Percentiles rank a stretch among this genome's conserved stretches.
Conservation (phyloP, 768 basidiomycete species). For the Lactarius indigo region DNA sequence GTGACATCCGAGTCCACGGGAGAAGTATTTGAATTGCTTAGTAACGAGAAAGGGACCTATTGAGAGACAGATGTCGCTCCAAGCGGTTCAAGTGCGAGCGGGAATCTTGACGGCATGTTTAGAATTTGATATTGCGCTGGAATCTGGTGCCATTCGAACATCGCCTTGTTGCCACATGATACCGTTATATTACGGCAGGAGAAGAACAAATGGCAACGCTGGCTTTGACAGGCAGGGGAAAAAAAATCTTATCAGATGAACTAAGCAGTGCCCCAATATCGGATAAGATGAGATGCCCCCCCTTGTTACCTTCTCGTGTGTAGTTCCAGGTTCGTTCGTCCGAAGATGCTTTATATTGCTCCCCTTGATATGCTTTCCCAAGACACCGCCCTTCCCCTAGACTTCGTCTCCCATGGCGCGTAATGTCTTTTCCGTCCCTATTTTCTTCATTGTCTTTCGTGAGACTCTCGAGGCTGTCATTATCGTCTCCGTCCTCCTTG, state of each 20-base stretch:
- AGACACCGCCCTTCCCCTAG: not conserved
- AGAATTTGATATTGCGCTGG: not conserved
- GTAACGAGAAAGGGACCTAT: too few relatives aligned
- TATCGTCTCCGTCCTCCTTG: slow-evolving; percentile 88
- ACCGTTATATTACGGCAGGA: not conserved
- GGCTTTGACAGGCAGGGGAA: not conserved
- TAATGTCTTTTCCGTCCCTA: slow-evolving; percentile 82
- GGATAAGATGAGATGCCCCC: slow-evolving; percentile 15
- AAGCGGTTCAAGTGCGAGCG: not conserved
- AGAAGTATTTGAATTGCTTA: not conserved
- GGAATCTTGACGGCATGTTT: not conserved
- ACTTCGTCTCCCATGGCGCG: slow-evolving; percentile 50
- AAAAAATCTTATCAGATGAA: slow-evolving; percentile 25
- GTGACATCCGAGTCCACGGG: not conserved
- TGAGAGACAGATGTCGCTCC: not conserved
- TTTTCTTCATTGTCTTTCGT: slow-evolving; percentile 96
- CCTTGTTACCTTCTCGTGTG: not conserved
- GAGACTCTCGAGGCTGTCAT: slow-evolving; percentile 92
- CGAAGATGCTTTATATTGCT: slow-evolving; percentile 22
- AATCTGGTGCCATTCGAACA: not conserved
- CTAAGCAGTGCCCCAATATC: slow-evolving; percentile 17
- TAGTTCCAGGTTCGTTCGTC: not conserved
- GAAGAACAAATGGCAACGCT: not conserved
- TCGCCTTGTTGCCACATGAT: not conserved
- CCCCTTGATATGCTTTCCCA: slow-evolving; percentile 2